Base-by-base conservation (phyloP, 257 asterid species). In the Nicotiana attenuata region DNA sequence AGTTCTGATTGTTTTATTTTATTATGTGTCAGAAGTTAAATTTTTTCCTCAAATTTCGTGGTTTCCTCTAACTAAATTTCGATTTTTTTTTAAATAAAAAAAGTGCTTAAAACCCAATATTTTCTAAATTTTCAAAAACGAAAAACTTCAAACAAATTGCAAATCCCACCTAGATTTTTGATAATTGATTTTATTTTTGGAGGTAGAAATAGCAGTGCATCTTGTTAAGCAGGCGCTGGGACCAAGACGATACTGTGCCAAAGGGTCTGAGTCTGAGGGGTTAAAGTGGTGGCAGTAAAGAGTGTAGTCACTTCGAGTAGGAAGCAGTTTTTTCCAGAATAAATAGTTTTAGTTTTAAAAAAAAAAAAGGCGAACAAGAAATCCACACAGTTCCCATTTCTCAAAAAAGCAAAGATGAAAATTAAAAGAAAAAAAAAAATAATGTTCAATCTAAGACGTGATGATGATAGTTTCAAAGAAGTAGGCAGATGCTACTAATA, bases 251-350 rank as follows among this genome's bases (percentile, higher is more conserved):
- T 22, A 57, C 38, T 33, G 81, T 56, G 69, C 0, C 59, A 28
- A n/a, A 65, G 45, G 45, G 10, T 65, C 5, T 4, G 45, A 57
- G 22, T 24, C 24, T 33, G 81, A 55, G 67, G 38, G 59, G 59
- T 78, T 56, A 41, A 55, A 57, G 85, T 83, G 77, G 80, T 85
- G 77, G 59, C 52, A 83, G 80, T 65, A 73, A 47, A 47, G 8
- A 86, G 93, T 87, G 80, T 88, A 88, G 94, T 91, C 95, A 91
- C 90, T 73, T 90, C 92, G 31, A 71, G 76, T 83, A 71, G 57
- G 80, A 26, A 33, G 59, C 63, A 68, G 76, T 6, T 35, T 78
- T 77, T 86, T 85, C 91, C 92, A 88, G 89, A 90, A 89, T 35
- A 88, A 87, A 78, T 78, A 84, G 89, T 80, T 65, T 38, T 38